Evolutionary conservation across 805 yeast genomes (phyloP), one percentile per base, ranked within the genome.

Genomic region (Wickerhamomyces queroliae): DNA sequence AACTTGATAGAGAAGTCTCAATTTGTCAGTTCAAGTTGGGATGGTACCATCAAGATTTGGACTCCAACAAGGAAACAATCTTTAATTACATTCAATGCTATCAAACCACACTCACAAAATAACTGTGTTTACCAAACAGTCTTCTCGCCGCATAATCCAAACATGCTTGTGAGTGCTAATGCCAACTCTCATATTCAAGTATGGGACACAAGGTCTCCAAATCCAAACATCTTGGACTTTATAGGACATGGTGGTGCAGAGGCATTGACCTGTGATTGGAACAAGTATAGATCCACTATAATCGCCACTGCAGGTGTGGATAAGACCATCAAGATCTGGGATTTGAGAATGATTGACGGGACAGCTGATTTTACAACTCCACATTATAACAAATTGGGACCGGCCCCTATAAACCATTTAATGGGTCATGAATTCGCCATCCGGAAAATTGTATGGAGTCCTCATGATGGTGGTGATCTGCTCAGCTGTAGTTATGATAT

Each of bases 251-350:
- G 79, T 15, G 95, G 95, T 2, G 69, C 86, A 36, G 98, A 91
- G 57, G 70, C 85, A 8, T 67, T 93, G 35, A 66, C 83, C 3
- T 75, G 89, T 44, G 98, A 91, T 66, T 90, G 89, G 81, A 93
- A 91, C 63, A 90, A 90, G 58, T 91, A 93, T 60, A 72, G 87
- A 52, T 73, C 88, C 2, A 72, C 81, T 2, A 74, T 88, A 0
- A 64, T 91, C 5, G 95, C 96, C 4, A 78, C 95, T 0, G 93
- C 87, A 3, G 95, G 96, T n/a, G 95, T 91, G 8, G 98, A 91
- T 58, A 85, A 85, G 54, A 65, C 80, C 18, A 75, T 90, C 33
- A 76, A 87, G 46, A 67, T 89, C 4, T 91, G 97, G 96, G 99
- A 91, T 58, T 59, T 86, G 34, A 70, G 98, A 44, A 83, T 80